Conservation (phyloP, 2,329 filamentous ascomycete species). For the Neocucurbitaria cava region DNA sequence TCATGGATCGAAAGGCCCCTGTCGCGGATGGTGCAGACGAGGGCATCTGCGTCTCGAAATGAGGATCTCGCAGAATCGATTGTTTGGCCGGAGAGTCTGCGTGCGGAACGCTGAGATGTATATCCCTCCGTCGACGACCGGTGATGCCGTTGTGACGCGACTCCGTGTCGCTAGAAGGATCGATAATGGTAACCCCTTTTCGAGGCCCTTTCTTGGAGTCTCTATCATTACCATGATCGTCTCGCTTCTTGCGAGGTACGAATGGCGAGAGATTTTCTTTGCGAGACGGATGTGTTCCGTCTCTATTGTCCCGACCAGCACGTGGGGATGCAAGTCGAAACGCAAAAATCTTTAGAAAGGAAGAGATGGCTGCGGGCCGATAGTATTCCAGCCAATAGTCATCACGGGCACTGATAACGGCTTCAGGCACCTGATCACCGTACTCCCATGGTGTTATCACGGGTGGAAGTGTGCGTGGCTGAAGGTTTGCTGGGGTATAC, state of each 20-base stretch:
- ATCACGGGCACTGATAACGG: conserved; percentile 70
- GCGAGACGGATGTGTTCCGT: conserved; percentile 74
- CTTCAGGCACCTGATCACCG: conserved; percentile 22
- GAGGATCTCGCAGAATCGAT: conserved; percentile 52
- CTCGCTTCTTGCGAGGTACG: conserved; percentile 66
- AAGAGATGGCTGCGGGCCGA: conserved; percentile 83
- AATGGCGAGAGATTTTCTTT: conserved; percentile 90
- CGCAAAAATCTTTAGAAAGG: conserved; percentile 89
- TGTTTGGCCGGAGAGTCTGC: conserved; percentile 48
- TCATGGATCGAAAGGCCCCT: conserved; percentile 30
- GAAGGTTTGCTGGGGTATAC: conserved; percentile 78
- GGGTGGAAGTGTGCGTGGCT: conserved; percentile 66
- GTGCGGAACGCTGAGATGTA: conserved; percentile 31
- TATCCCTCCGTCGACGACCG: conserved; percentile 25
- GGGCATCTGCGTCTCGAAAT: conserved; percentile 43
- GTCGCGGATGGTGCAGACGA: conserved; percentile 20
- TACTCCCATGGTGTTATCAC: conserved; percentile 51
- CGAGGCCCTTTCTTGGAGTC: conserved; percentile 67
- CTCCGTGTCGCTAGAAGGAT: conserved; percentile 58
- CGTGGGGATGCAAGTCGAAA: conserved; percentile 85
- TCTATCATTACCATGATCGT: conserved; percentile 62
- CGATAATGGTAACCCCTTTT: conserved; percentile 74
- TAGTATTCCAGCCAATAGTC: conserved; percentile 99
- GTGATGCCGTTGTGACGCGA: conserved; percentile 27
- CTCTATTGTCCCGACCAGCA: conserved; percentile 79